A percentile compares a stretch with the other conserved stretches of the same genome.
Conservation (phyloP, 2,329 filamentous ascomycete species). For the Claviceps sp. region DNA sequence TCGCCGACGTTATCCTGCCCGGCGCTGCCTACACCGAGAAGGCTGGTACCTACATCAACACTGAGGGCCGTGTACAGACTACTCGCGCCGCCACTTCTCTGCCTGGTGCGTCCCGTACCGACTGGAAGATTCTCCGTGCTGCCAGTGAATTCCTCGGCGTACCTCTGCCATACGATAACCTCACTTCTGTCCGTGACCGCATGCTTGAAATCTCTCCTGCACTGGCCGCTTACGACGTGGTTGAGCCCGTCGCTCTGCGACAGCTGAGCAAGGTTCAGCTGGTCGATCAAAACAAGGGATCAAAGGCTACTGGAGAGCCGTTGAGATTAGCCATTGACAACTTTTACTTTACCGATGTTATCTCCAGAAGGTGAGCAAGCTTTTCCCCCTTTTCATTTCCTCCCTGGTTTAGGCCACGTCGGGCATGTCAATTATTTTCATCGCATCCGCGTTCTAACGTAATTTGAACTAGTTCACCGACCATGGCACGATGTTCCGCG, state of each 20-base stretch:
- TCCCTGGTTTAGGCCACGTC: no score
- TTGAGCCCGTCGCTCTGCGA: constrained; percentile 65
- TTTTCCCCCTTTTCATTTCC: not conserved
- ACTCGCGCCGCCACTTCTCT: constrained; percentile 79
- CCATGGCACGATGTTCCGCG: constrained; percentile 94
- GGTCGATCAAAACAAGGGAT: constrained; percentile 89
- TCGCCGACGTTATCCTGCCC: constrained; percentile 87
- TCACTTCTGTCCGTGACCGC: constrained; percentile 76
- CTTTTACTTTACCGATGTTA: constrained; percentile 96
- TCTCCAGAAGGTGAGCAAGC: constrained; percentile 85
- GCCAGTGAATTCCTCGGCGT: constrained; percentile 79
- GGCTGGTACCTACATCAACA: constrained; percentile 91
- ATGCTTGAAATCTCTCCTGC: constrained; percentile 93
- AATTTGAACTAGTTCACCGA: constrained; percentile 59
- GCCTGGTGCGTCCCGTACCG: constrained; percentile 79
- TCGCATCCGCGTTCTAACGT: not conserved
- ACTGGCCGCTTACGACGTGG: constrained; percentile 76
- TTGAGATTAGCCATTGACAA: constrained; percentile 83
- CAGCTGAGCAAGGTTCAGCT: constrained; percentile 85
- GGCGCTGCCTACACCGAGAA: constrained; percentile 97
- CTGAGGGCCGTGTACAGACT: constrained; percentile 90
- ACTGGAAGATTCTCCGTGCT: constrained; percentile 98
- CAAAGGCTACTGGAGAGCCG: constrained; percentile 55
- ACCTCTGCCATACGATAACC: constrained; percentile 84
- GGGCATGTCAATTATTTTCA: no score